phyloP scores from a whole-genome alignment of 306 rosid species.

The Citrullus mucosospermus region DNA sequence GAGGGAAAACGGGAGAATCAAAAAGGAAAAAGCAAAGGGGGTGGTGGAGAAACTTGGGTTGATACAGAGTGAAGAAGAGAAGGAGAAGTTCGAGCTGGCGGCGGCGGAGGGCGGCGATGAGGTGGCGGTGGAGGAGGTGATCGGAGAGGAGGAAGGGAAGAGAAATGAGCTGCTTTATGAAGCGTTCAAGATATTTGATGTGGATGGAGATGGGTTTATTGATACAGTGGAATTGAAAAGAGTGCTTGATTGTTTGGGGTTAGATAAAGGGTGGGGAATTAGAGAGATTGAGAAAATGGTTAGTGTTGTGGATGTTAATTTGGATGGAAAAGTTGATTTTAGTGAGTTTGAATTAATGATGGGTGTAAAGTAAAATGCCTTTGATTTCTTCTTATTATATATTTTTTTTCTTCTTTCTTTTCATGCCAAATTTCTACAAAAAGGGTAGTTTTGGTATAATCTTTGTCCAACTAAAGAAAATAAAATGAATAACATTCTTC shows the following conservation, averaged over 20 bases:
- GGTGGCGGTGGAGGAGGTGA: constrained; percentile 48
- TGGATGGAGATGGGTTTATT: constrained; percentile 79
- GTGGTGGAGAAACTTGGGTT: constrained; percentile 79
- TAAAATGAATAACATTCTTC: background rate
- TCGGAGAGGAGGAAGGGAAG: constrained; percentile 42
- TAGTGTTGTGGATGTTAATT: constrained; percentile 67
- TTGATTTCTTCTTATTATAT: background rate
- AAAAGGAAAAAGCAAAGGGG: constrained; percentile 50
- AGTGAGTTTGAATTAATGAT: constrained; percentile 71
- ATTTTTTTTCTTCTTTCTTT: background rate
- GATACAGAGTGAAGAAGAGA: constrained; percentile 25
- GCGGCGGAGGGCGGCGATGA: constrained; percentile 16
- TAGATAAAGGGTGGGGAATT: constrained; percentile 79
- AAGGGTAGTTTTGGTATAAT: background rate
- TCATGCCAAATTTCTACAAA: background rate
- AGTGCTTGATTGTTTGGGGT: constrained; percentile 80
- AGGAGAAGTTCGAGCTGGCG: constrained; percentile 30
- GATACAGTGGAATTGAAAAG: constrained; percentile 84
- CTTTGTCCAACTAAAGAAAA: background rate
- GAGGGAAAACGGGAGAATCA: constrained; percentile 65
- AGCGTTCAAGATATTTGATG: constrained; percentile 84
- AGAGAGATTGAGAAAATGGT: constrained; percentile 64
- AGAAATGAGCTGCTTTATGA: constrained; percentile 36
- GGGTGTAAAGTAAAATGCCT: constrained; percentile 20
- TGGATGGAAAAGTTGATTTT: constrained; percentile 85